These are phyloP conservation scores for Hibiscus syriacus DNA, from an alignment of 345 rosid genomes.

Conservation along the genomic window DNA sequence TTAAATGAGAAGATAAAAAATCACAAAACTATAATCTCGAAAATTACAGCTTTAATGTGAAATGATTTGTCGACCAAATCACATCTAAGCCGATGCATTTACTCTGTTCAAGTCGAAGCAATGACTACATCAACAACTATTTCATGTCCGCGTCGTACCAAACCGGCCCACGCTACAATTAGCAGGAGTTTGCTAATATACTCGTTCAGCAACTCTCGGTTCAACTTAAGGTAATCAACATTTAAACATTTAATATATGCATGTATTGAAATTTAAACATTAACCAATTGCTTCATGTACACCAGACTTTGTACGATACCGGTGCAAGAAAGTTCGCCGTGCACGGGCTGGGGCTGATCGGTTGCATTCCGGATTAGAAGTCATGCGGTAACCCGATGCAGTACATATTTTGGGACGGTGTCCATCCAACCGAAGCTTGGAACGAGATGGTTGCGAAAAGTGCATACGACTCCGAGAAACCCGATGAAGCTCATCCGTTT, in stretches of 20 bases:
- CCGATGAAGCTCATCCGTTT: slow-evolving; percentile 20
- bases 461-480: slow-evolving; percentile 2
- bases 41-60: slow-evolving; percentile 4
- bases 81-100: slow-evolving; percentile 28
- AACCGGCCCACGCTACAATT: neutral
- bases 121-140: slow-evolving; percentile 48
- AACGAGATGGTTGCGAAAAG: slow-evolving; percentile 21
- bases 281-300: neutral
- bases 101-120: slow-evolving; percentile 33
- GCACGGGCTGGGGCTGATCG: neutral
- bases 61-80: slow-evolving; percentile 4
- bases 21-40: slow-evolving; percentile 22
- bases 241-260: too few relatives aligned
- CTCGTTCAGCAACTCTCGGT: neutral
- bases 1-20: slow-evolving; percentile 28
- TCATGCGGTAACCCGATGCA: slow-evolving; percentile 28
- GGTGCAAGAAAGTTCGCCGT: slow-evolving; percentile 8
- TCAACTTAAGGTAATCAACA: neutral
- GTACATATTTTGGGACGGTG: slow-evolving; percentile 42
- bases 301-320: neutral
- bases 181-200: neutral
- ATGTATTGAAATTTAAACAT: neutral
- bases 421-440: slow-evolving; percentile 35
- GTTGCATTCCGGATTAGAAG: slow-evolving; percentile 1
- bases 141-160: slow-evolving; percentile 22